Percentiles rank a stretch among this genome's conserved stretches.
Conservation (phyloP, 257 asterid species). For the Buddleja alternifolia region DNA sequence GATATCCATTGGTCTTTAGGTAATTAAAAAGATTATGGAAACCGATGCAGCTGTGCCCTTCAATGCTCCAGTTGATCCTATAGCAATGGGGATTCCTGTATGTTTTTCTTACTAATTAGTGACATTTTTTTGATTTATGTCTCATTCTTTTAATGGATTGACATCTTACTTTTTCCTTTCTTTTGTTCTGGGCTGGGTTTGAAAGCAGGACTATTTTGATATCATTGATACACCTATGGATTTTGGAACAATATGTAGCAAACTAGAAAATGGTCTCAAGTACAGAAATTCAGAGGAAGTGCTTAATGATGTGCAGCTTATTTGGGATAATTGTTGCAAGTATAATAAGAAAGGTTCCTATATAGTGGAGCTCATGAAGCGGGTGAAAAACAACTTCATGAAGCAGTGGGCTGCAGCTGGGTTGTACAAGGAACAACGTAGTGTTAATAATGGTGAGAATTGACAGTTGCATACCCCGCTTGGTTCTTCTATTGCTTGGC, state of each 20-base stretch:
- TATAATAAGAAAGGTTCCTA: constrained; percentile 62
- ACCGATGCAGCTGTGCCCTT: constrained; percentile 12
- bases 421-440: constrained; percentile 44
- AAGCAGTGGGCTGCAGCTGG: constrained; percentile 62
- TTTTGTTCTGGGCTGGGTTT: background rate
- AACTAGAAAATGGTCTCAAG: constrained; percentile 58
- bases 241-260: constrained; percentile 62
- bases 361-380: constrained; percentile 66
- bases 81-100: constrained; percentile 43
- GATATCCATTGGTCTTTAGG: constrained; percentile 38
- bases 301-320: constrained; percentile 53
- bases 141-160: background rate
- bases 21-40: constrained; percentile 46
- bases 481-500: background rate
- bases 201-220: constrained; percentile 62
- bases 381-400: constrained; percentile 53
- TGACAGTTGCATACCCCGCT: background rate
- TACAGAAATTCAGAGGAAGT: constrained; percentile 63
- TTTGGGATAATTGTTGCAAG: constrained; percentile 68
- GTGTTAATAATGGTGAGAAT: constrained; percentile 40
- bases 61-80: constrained; percentile 26
- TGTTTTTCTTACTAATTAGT: background rate
- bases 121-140: background rate
- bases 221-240: constrained; percentile 69
- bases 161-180: background rate